These are phyloP conservation scores for Bruguiera gymnorhiza DNA, from an alignment of 345 rosid genomes.

Conservation along the genomic window DNA sequence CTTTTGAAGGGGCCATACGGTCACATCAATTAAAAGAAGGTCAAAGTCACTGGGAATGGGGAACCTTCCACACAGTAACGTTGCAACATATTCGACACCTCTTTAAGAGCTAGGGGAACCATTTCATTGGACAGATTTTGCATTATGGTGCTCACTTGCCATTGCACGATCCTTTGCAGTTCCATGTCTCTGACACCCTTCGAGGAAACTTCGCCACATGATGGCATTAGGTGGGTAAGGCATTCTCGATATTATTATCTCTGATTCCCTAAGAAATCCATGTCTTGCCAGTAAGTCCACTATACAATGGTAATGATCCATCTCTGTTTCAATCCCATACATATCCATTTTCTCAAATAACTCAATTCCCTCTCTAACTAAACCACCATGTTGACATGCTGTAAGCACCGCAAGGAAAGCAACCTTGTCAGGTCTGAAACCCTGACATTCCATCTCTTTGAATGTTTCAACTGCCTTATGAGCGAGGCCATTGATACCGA, in stretches of 20 bases:
- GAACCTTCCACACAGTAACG: background rate
- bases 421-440: constrained; percentile 66
- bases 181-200: constrained; percentile 53
- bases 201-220: constrained; percentile 75
- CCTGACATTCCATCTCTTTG: constrained; percentile 47
- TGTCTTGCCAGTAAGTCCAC: constrained; percentile 65
- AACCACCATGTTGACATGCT: constrained; percentile 72
- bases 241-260: constrained; percentile 57
- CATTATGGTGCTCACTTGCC: background rate
- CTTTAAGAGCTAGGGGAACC: background rate
- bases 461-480: constrained; percentile 58
- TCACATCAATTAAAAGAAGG: background rate
- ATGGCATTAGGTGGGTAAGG: constrained; percentile 63
- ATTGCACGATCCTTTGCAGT: constrained; percentile 11
- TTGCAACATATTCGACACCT: constrained; percentile 1
- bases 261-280: constrained; percentile 66
- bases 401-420: constrained; percentile 60
- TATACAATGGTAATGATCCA: constrained; percentile 69
- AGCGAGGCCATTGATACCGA: constrained; percentile 63
- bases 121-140: background rate
- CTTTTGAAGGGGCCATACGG: background rate
- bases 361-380: constrained; percentile 69
- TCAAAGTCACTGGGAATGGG: background rate
- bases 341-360: constrained; percentile 56
- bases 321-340: constrained; percentile 58